A percentile compares a stretch with the other conserved stretches of the same genome.
phyloP scores from a whole-genome alignment of 306 rosid species.

The Prunus armeniaca region DNA sequence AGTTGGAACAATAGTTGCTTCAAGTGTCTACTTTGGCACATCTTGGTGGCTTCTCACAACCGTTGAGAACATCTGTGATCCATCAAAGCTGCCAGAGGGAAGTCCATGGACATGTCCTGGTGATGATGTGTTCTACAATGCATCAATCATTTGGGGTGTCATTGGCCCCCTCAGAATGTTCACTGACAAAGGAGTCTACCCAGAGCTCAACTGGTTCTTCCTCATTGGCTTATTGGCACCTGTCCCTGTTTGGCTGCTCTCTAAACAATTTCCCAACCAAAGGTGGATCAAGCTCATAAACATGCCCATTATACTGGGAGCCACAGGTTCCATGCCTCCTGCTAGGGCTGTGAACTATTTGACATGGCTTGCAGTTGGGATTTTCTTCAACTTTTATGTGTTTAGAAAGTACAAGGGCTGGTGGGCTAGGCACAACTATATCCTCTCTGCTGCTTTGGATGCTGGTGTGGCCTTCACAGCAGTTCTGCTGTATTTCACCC shows the following conservation, averaged over 20 bases:
- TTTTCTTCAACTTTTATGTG: slow-evolving; percentile 58
- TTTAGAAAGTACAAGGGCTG: slow-evolving; percentile 40
- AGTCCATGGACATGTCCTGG: slow-evolving; percentile 86
- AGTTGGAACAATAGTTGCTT: slow-evolving; percentile 54
- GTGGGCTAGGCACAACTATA: slow-evolving; percentile 78
- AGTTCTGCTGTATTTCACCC: slow-evolving; percentile 46
- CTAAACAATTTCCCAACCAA: slow-evolving; percentile 39
- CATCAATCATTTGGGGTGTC: slow-evolving; percentile 82
- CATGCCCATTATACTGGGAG: slow-evolving; percentile 49
- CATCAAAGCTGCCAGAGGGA: slow-evolving; percentile 31
- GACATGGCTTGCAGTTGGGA: slow-evolving; percentile 54
- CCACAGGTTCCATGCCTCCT: slow-evolving; percentile 32
- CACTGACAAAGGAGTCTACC: slow-evolving; percentile 42
- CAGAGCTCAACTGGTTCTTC: slow-evolving; percentile 62
- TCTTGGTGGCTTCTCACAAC: slow-evolving; percentile 73
- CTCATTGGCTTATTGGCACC: slow-evolving; percentile 56
- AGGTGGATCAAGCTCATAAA: slow-evolving; percentile 53
- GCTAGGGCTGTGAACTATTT: slow-evolving; percentile 47
- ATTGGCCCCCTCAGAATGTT: slow-evolving; percentile 74
- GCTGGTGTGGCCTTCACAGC: slow-evolving; percentile 67
- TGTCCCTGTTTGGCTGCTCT: slow-evolving; percentile 48
- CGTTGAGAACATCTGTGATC: slow-evolving; percentile 47
- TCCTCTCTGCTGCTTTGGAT: slow-evolving; percentile 68
- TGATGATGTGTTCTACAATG: slow-evolving; percentile 60
- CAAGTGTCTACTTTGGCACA: slow-evolving; percentile 48